Base-by-base conservation (phyloP, 208 protist species). In the Crithidia brevicula region DNA sequence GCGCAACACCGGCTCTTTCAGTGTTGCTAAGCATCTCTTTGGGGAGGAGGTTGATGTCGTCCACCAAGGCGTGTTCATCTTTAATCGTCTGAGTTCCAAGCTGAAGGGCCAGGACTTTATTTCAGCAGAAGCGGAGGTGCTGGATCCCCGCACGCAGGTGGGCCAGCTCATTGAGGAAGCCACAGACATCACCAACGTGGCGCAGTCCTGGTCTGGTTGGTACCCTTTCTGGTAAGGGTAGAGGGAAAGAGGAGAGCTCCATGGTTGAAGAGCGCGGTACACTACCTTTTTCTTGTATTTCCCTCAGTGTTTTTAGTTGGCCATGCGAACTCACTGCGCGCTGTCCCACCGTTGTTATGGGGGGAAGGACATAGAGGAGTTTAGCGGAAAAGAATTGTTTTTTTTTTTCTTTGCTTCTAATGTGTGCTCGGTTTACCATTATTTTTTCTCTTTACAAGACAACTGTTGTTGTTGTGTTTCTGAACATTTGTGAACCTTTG, bases 191-290 rank as follows among this genome's bases (percentile, higher is more conserved):
- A 81, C 83, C 16, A 97, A 97, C 66, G 77, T 97, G 18, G 86
- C 91, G 13, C 88, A 95, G 74, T 95, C 89, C 15, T 97, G 89
- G 88, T 91, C 88, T 1, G 93, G 93, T 0, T 97, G 93, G 93
- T 93, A 91, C 49, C 93, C 93, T 6, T 97, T 93, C 67, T 96
- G 91, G 93, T 97, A 81, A 5, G 3, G 50, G 10, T 13, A 42
- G 30, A n/a, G n/a, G n/a, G n/a, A n/a, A n/a, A n/a, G n/a, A n/a
- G n/a, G n/a, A n/a, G n/a, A n/a, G n/a, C n/a, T n/a, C n/a, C n/a
- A n/a, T n/a, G n/a, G n/a, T n/a, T n/a, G n/a, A n/a, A n/a, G n/a
- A n/a, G n/a, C n/a, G n/a, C n/a, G n/a, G n/a, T n/a, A n/a, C n/a
- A n/a, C n/a, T n/a, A n/a, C n/a, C n/a, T n/a, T n/a, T n/a, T n/a